Base-by-base conservation (phyloP, 2,329 filamentous ascomycete genomes). In the Colletotrichum costaricense region DNA sequence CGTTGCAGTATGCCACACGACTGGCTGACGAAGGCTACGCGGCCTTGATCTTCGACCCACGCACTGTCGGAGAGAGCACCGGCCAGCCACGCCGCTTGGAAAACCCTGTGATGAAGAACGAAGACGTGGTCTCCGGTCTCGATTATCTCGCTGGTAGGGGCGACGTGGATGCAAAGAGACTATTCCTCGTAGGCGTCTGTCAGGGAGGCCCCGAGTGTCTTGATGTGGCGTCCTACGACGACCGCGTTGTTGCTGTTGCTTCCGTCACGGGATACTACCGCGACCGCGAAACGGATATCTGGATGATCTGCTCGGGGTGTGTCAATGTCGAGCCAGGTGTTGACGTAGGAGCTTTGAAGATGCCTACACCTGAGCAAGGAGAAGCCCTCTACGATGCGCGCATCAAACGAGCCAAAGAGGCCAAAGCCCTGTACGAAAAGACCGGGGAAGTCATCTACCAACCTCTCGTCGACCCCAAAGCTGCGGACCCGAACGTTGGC, bases 21-120 rank as follows among this genome's bases (percentile, higher is more conserved):
- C 77, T 80, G 3, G 78, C 79, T 33, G 78, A 80, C 65, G 79
- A 80, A 74, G 79, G 79, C 30, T 80, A 80, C 57, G 78, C 79
- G 30, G 78, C 78, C 4, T 62, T 80, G 56, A 78, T 80, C 30
- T 80, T 80, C 70, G 79, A 80, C 62, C 79, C 79, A 5, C 78
- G 79, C 55, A 80, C 78, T 3, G 79, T 80, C 16, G 78, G 79
- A 5, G 79, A 80, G 60, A 80, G 78, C 66, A 78, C 79, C 19
- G 79, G 79, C 26, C 63, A 76, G 63, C 79, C 79, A 5, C 77
- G 79, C 38, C 77, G 79, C 42, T 72, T 75, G 28, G 78, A 80
- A 71, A 80, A 42, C 38, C 38, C 38, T 42, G 38, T 42, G 14
- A 42, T 42, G 38, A 42, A 42, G 14, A 42, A 42, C 2, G 38